phyloP scores from a whole-genome alignment of 441 rosid species.

The Mallotus repandus region DNA sequence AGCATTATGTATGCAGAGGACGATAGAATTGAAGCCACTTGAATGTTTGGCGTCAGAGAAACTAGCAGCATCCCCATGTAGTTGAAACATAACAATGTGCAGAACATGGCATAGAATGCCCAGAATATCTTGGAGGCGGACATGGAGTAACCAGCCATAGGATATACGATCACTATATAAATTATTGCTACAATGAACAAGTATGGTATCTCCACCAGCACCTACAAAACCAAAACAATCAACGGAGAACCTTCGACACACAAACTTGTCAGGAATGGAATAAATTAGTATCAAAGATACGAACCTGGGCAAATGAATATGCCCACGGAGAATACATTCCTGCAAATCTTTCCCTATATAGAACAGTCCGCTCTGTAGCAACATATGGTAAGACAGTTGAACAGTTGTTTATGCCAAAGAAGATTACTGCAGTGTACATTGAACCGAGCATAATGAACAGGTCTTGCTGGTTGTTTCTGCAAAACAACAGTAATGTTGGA shows the following conservation, averaged over 20 bases:
- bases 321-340: conserved; percentile 73
- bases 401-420: conserved; percentile 60
- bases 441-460: conserved; percentile 50
- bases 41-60: conserved; percentile 42
- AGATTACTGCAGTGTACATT: conserved; percentile 44
- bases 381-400: conserved; percentile 46
- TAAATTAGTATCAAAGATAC: neutral
- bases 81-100: conserved; percentile 38
- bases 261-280: neutral
- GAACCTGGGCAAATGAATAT: conserved; percentile 65
- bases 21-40: conserved; percentile 37
- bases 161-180: conserved; percentile 41
- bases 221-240: conserved; percentile 26
- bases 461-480: conserved; percentile 61
- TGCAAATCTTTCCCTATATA: conserved; percentile 67
- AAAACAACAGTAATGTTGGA: neutral
- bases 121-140: conserved; percentile 44
- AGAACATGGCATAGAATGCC: conserved; percentile 42
- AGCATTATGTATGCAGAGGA: conserved; percentile 33
- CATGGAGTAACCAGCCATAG: conserved; percentile 40
- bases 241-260: neutral
- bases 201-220: conserved; percentile 48
- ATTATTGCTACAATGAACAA: conserved; percentile 30
- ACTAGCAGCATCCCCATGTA: conserved; percentile 47
- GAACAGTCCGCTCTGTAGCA: conserved; percentile 50